Conservation (phyloP, 2,329 filamentous ascomycete species). For the Apiospora aurea region DNA sequence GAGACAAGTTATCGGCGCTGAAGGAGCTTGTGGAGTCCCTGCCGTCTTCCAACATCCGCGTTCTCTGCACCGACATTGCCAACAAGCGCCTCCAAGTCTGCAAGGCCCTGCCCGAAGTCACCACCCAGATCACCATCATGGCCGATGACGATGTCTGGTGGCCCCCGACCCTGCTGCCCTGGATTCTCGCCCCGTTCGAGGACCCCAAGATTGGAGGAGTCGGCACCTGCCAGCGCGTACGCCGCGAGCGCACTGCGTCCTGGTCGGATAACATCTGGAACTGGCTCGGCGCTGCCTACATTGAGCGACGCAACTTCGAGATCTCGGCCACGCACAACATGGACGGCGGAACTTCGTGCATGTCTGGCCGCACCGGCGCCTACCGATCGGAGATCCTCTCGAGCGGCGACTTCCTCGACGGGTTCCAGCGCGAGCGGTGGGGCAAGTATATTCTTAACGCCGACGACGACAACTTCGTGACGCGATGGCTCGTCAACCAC, state of each 20-base stretch:
- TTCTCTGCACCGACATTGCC: conserved; percentile 81
- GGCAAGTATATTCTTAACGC: conserved; percentile 89
- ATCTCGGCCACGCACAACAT: conserved; percentile 95
- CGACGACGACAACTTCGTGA: conserved; percentile 98
- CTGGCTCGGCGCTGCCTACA: conserved; percentile 90
- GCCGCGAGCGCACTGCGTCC: conserved; percentile 68
- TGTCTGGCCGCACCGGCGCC: conserved; percentile 92
- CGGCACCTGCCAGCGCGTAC: conserved; percentile 87
- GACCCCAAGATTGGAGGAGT: conserved; percentile 85
- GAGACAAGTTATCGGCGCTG: conserved; percentile 75
- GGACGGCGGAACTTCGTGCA: conserved; percentile 94
- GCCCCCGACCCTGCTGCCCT: conserved; percentile 84
- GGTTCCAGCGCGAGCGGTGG: conserved; percentile 93
- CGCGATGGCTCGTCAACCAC: conserved; percentile 91
- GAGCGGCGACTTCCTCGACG: conserved; percentile 83
- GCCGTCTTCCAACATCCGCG: conserved; percentile 67
- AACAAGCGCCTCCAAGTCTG: conserved; percentile 97
- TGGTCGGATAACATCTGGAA: conserved; percentile 75
- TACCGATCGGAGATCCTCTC: conserved; percentile 90
- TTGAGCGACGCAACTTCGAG: conserved; percentile 94
- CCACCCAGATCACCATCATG: conserved; percentile 86
- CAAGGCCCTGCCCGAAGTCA: conserved; percentile 84
- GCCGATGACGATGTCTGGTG: conserved; percentile 96
- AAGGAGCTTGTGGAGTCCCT: conserved; percentile 70
- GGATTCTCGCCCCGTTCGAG: conserved; percentile 94